Conservation (phyloP, 495 filamentous ascomycete species). For the Penicillium daleae region DNA sequence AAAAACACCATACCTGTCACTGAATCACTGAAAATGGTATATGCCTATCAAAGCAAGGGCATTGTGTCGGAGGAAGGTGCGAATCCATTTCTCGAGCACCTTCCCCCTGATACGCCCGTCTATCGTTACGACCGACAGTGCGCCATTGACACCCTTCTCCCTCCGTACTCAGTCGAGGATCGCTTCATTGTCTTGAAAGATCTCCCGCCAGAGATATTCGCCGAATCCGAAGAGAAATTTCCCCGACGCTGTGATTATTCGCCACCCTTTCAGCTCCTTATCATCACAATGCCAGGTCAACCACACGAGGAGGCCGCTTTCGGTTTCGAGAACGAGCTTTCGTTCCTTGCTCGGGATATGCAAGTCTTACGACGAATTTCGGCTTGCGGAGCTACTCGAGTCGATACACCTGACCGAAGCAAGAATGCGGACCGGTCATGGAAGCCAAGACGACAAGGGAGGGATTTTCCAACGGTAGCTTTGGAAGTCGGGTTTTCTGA, state of each 20-base stretch:
- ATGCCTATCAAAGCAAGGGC: neutral
- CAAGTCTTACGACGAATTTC: neutral
- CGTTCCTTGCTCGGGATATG: neutral
- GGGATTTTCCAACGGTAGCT: slow-evolving; percentile 9
- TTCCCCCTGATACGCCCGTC: slow-evolving; percentile 1
- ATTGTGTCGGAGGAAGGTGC: neutral
- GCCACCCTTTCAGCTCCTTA: slow-evolving; percentile 6
- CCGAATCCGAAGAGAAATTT: neutral
- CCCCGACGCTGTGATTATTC: slow-evolving; percentile 12
- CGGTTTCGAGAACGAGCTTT: too few relatives aligned
- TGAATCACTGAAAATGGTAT: too few relatives aligned
- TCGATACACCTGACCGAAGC: slow-evolving; percentile 4
- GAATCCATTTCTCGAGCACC: neutral
- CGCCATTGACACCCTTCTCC: neutral
- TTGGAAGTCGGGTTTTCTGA: slow-evolving; percentile 11
- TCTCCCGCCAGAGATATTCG: neutral
- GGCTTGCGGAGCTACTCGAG: neutral
- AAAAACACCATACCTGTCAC: too few relatives aligned
- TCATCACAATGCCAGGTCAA: slow-evolving; percentile 9
- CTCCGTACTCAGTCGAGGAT: neutral
- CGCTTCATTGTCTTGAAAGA: slow-evolving; percentile 1
- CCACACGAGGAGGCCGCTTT: neutral
- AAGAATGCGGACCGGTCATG: slow-evolving; percentile 13
- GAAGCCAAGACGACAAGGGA: slow-evolving; percentile 7
- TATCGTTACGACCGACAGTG: neutral